Evolutionary conservation across 1,139 yeast genomes (phyloP).

Genomic region (Blastobotrys aristatus): DNA sequence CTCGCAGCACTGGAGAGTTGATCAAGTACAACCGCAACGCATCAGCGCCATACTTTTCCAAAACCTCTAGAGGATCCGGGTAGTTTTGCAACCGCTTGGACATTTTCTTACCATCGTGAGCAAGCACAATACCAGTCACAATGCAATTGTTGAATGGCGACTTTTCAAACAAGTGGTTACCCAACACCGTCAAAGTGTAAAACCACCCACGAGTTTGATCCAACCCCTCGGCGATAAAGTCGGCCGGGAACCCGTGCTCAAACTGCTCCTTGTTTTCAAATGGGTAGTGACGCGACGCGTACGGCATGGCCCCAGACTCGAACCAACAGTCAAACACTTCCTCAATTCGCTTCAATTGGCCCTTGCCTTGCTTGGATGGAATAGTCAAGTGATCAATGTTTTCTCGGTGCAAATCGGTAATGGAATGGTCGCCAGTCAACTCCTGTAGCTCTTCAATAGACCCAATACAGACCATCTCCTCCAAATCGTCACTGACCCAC

Average conservation of each 20-base stretch:
- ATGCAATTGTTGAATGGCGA: conserved; percentile 95
- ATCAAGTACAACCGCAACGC: conserved; percentile 92
- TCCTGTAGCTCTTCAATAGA: conserved; percentile 80
- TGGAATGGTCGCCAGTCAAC: conserved; percentile 73
- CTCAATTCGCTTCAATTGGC: conserved; percentile 80
- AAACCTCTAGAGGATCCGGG: conserved; percentile 84
- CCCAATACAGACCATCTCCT: conserved; percentile 90
- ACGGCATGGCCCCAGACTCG: conserved; percentile 99
- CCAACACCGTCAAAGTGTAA: conserved; percentile 91
- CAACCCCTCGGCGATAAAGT: conserved; percentile 96
- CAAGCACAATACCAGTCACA: conserved; percentile 94
- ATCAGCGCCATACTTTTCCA: conserved; percentile 93
- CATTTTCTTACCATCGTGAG: conserved; percentile 99
- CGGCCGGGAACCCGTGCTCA: conserved; percentile 81
- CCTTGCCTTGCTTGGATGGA: conserved; percentile 90
- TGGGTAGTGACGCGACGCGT: conserved; percentile 94
- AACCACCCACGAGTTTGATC: conserved; percentile 99
- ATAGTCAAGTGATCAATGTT: conserved; percentile 85
- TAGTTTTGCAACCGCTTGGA: conserved; percentile 96
- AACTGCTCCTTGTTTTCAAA: conserved; percentile 77
- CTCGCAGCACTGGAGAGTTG: conserved; percentile 95
- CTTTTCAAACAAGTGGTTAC: conserved; percentile 86
- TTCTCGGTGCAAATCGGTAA: conserved; percentile 92
- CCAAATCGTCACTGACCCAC: conserved; percentile 92
- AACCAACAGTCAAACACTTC: conserved; percentile 99